A percentile compares a stretch with the other conserved stretches of the same genome.
These are phyloP conservation scores for Blepharisma undulans DNA, from an alignment of 169 alveolate species.

Conservation along the genomic window DNA sequence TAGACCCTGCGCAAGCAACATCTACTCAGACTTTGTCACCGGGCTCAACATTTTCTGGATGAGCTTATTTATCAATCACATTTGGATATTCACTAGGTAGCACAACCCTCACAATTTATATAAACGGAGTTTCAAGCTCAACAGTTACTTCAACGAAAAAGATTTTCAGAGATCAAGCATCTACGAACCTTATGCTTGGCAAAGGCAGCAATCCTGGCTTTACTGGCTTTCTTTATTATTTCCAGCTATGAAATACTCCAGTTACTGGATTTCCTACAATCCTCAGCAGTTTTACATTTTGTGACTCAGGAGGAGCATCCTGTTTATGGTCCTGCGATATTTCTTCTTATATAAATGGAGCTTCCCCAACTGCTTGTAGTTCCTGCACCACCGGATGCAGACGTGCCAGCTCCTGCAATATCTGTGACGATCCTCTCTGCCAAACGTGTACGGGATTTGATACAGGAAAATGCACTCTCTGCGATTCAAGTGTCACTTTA, in stretches of 20 bases:
- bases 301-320: background rate
- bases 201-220: background rate
- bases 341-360: background rate
- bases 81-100: background rate
- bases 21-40: background rate
- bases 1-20: background rate
- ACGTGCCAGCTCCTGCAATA: background rate
- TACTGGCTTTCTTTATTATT: background rate
- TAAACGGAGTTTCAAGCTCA: background rate
- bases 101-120: background rate
- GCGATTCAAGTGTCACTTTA: background rate
- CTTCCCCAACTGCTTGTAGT: background rate
- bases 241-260: background rate
- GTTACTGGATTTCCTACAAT: background rate
- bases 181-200: background rate
- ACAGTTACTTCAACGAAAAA: background rate
- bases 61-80: background rate
- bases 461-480: background rate
- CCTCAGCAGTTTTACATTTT: background rate
- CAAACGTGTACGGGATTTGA: background rate
- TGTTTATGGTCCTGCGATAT: background rate
- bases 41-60: background rate
- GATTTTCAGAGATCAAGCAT: background rate
- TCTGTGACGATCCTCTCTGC: background rate
- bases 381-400: background rate